These are phyloP conservation scores for Penicillium alfredii DNA, from an alignment of 495 filamentous ascomycete genomes.

Conservation along the genomic window DNA sequence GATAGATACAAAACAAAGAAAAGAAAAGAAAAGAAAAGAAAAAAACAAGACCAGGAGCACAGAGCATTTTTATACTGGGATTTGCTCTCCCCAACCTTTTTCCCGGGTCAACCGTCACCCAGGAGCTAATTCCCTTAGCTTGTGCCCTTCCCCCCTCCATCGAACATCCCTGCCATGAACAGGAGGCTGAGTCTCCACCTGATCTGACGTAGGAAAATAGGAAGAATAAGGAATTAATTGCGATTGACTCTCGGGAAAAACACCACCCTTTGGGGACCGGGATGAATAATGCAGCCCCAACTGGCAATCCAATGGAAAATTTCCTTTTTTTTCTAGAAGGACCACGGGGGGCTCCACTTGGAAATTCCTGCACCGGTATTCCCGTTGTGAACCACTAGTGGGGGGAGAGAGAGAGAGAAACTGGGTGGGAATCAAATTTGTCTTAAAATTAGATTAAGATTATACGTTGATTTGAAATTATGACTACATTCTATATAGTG, in stretches of 20 bases:
- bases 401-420: conserved; percentile 4
- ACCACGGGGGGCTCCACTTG: conserved; percentile 26
- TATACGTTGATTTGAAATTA: neutral
- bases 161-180: conserved; percentile 35
- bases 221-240: conserved; percentile 19
- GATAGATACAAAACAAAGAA: no score
- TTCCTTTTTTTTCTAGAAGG: conserved; percentile 38
- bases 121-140: no score
- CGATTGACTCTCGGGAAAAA: conserved; percentile 11
- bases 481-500: no score
- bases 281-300: conserved; percentile 26
- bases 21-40: conserved; percentile 3
- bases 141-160: conserved; percentile 11
- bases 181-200: conserved; percentile 34
- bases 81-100: conserved; percentile 8
- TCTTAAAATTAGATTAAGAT: conserved; percentile 4
- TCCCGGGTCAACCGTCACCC: conserved; percentile 11
- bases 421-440: conserved; percentile 1
- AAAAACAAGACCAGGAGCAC: conserved; percentile 10
- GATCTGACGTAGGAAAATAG: conserved; percentile 35
- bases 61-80: conserved; percentile 20
- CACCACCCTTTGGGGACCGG: no score
- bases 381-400: conserved; percentile 25
- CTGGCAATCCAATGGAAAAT: conserved; percentile 36
- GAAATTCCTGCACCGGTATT: conserved; percentile 19